Conservation (phyloP, 495 filamentous ascomycete species). For the Daldinia bambusicola region DNA sequence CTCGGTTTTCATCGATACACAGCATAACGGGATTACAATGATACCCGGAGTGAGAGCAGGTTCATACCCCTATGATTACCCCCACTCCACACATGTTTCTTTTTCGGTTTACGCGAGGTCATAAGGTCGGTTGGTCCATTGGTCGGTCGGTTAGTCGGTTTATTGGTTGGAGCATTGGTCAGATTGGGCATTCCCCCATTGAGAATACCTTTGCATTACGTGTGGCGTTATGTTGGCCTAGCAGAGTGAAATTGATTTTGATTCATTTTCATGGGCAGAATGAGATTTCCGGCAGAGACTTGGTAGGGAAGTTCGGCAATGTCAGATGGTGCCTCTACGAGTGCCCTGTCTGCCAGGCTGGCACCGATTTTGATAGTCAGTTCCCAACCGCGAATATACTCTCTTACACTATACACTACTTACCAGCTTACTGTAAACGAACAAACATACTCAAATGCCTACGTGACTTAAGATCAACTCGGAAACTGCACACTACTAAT, state of each 20-base stretch:
- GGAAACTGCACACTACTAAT: neutral
- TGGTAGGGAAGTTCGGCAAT: neutral
- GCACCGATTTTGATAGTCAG: neutral
- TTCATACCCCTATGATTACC: conserved; percentile 44
- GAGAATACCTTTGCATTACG: conserved; percentile 41
- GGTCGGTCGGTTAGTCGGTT: conserved; percentile 20
- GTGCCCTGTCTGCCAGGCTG: neutral
- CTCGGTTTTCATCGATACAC: conserved; percentile 43
- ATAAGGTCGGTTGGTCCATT: conserved; percentile 13
- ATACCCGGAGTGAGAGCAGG: conserved; percentile 54
- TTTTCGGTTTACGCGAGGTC: conserved; percentile 27
- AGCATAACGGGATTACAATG: conserved; percentile 50
- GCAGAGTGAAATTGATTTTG: conserved; percentile 22
- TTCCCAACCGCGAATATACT: neutral
- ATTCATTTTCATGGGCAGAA: conserved; percentile 18
- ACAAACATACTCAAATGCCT: neutral
- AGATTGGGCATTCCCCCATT: conserved; percentile 30
- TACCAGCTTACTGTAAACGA: neutral
- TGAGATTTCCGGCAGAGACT: neutral
- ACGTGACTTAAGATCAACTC: neutral
- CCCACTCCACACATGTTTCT: conserved; percentile 49
- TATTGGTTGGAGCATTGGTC: conserved; percentile 28
- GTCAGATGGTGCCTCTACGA: neutral
- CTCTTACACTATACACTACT: neutral
- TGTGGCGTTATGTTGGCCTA: conserved; percentile 34